Evolutionary conservation across 176 grass and related monocot genomes (phyloP).

Genomic region (Avena sativa): DNA sequence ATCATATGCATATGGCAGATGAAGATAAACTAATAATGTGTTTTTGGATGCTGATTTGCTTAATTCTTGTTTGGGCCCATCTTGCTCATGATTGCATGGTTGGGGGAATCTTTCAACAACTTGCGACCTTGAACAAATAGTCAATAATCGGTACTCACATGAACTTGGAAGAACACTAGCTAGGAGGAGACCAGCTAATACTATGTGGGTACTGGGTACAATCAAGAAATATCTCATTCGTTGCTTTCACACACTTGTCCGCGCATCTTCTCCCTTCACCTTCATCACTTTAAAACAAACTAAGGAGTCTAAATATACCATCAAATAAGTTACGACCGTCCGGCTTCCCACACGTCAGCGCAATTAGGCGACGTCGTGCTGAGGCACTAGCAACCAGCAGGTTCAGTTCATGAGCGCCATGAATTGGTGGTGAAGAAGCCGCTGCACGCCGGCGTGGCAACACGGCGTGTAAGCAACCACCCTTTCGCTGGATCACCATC

Average conservation of each 20-base stretch:
- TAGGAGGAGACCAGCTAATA: background rate
- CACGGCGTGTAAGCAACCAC: too few species aligned
- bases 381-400: too few species aligned
- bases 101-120: constrained; percentile 49
- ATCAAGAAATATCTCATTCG: constrained; percentile 21
- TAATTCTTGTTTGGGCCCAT: constrained; percentile 33
- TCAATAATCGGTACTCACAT: constrained; percentile 32
- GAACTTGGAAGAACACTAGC: constrained; percentile 15
- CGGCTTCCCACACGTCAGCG: too few species aligned
- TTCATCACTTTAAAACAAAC: background rate
- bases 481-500: too few species aligned
- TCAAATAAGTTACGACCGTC: too few species aligned
- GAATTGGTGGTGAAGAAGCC: too few species aligned
- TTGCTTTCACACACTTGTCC: background rate
- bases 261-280: background rate
- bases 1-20: constrained; percentile 46
- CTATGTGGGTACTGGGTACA: background rate
- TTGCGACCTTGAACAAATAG: constrained; percentile 36
- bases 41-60: constrained; percentile 21
- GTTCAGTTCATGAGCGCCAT: too few species aligned
- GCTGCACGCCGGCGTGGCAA: too few species aligned
- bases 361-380: too few species aligned
- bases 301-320: too few species aligned
- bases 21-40: constrained; percentile 37
- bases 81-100: constrained; percentile 44